phyloP scores from a whole-genome alignment of 208 protist species.

The Acanthamoeba triangularis region DNA sequence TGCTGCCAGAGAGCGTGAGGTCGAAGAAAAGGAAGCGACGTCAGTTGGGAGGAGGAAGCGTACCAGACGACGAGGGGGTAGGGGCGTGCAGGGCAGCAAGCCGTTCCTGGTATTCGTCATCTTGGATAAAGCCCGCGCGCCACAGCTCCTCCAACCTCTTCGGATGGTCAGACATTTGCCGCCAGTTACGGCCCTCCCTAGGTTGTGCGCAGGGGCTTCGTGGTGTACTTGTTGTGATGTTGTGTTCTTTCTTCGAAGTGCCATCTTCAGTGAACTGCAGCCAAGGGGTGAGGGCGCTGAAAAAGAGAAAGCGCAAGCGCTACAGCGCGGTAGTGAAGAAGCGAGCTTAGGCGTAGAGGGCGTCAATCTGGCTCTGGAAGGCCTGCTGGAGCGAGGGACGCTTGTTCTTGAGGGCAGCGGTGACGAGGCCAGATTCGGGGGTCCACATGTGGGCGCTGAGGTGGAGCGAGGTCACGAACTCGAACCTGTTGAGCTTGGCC shows the following conservation, averaged over 20 bases:
- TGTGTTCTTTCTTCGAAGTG: too few species aligned
- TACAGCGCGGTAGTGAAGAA: too few species aligned
- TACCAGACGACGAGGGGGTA: background rate
- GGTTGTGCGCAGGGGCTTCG: too few species aligned
- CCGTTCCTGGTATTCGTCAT: background rate
- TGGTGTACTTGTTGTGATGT: too few species aligned
- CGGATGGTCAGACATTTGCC: background rate
- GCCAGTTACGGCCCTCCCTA: too few species aligned
- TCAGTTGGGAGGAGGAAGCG: background rate
- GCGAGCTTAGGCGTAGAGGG: constrained; percentile 58
- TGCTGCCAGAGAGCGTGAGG: background rate
- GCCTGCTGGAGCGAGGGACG: constrained; percentile 80
- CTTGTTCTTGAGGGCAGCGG: constrained; percentile 93
- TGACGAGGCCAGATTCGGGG: constrained; percentile 91
- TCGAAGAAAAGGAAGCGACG: background rate
- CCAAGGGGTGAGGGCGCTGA: too few species aligned
- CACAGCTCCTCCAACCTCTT: constrained; percentile 10
- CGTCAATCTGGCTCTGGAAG: constrained; percentile 44
- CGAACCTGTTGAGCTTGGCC: constrained; percentile 73
- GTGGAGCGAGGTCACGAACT: constrained; percentile 42
- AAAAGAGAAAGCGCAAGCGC: background rate
- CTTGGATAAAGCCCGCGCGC: constrained; percentile 34
- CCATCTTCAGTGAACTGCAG: too few species aligned
- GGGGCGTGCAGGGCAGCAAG: background rate
- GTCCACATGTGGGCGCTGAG: constrained; percentile 82